phyloP scores from a whole-genome alignment of 139 green algal species.

The Chlorella sp. region DNA sequence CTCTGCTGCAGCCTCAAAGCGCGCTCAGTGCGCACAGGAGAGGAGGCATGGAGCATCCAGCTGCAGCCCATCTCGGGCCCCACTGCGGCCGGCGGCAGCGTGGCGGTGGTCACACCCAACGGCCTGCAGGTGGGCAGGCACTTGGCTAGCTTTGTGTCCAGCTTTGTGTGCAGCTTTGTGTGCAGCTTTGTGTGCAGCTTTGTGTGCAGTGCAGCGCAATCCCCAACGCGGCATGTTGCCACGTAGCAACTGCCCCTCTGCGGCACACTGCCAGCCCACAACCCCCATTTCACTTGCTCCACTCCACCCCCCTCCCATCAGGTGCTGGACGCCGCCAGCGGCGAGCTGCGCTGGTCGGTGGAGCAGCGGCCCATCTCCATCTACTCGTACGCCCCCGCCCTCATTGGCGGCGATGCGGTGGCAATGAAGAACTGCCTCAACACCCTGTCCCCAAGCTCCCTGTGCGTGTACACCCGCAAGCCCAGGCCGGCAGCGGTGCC shows the following conservation, averaged over 20 bases:
- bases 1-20: slow-evolving; percentile 14
- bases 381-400: slow-evolving; percentile 5
- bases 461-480: slow-evolving; percentile 25
- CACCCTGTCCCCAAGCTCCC: slow-evolving; percentile 22
- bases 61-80: slow-evolving; percentile 14
- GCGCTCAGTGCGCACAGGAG: slow-evolving; percentile 4
- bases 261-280: too few relatives aligned
- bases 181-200: too few relatives aligned
- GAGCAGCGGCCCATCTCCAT: slow-evolving; percentile 15
- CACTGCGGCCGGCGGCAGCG: neutral
- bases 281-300: too few relatives aligned
- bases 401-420: neutral
- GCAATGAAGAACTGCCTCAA: slow-evolving; percentile 31
- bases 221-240: neutral
- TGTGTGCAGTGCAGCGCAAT: neutral
- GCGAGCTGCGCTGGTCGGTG: neutral
- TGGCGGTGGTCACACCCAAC: slow-evolving; percentile 16
- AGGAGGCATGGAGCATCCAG: slow-evolving; percentile 11
- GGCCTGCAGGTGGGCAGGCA: slow-evolving; percentile 5
- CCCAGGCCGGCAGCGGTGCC: too few relatives aligned
- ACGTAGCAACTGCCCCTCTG: neutral
- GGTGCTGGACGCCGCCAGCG: slow-evolving; percentile 17
- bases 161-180: too few relatives aligned
- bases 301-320: neutral
- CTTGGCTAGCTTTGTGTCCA: too few relatives aligned